Conservation (phyloP, 441 rosid species). For the Syzygium malaccense region DNA sequence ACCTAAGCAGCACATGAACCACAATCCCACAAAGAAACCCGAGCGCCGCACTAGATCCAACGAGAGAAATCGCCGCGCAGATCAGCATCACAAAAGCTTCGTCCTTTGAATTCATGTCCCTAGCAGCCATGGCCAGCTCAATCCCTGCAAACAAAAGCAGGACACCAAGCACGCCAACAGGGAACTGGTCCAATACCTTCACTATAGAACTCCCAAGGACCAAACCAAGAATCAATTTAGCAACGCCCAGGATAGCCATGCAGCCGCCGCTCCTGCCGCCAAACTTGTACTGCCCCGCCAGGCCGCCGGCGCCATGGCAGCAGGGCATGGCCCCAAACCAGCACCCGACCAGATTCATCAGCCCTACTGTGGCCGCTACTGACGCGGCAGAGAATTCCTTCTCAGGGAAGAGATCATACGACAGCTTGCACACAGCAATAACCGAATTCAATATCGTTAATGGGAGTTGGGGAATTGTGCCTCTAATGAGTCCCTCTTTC, state of each 20-base stretch:
- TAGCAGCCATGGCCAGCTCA: constrained; percentile 76
- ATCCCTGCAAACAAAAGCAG: constrained; percentile 68
- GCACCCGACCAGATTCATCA: constrained; percentile 82
- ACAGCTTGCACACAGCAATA: constrained; percentile 78
- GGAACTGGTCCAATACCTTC: constrained; percentile 53
- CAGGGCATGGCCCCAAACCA: constrained; percentile 96
- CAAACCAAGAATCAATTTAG: constrained; percentile 55
- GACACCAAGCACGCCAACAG: constrained; percentile 79
- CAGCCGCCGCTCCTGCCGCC: constrained; percentile 87
- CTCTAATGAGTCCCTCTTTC: constrained; percentile 76
- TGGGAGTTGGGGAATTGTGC: constrained; percentile 77
- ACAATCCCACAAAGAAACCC: constrained; percentile 66
- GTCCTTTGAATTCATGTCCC: constrained; percentile 71
- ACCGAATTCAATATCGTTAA: constrained; percentile 71
- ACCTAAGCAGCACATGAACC: constrained; percentile 40
- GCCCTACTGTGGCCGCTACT: constrained; percentile 59
- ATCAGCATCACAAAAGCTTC: constrained; percentile 70
- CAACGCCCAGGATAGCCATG: constrained; percentile 59
- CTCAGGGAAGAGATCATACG: constrained; percentile 68
- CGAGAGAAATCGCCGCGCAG: constrained; percentile 57
- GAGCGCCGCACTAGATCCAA: constrained; percentile 67
- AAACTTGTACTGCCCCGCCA: constrained; percentile 89
- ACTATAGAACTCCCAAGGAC: constrained; percentile 67
- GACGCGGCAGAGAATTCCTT: constrained; percentile 60
- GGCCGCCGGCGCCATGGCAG: constrained; percentile 90